phyloP scores from a whole-genome alignment of 2,329 filamentous ascomycete species.

The Botryotinia narcissicola region DNA sequence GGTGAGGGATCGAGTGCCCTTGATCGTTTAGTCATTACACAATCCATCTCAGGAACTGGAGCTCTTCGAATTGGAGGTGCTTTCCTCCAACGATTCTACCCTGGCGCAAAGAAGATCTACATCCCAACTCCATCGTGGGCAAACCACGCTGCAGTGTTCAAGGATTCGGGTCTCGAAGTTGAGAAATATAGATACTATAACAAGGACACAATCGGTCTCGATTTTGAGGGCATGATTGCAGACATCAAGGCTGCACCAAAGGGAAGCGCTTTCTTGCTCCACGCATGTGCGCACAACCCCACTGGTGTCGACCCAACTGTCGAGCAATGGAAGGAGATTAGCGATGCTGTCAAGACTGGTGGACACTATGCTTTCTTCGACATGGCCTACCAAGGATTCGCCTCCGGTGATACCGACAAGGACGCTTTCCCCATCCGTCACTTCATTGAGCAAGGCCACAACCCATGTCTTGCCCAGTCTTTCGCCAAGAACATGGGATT shows the following conservation, averaged over 20 bases:
- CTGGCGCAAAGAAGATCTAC: slow-evolving; percentile 91
- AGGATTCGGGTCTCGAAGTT: slow-evolving; percentile 84
- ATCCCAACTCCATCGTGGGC: slow-evolving; percentile 96
- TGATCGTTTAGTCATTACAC: slow-evolving; percentile 82
- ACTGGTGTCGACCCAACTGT: slow-evolving; percentile 91
- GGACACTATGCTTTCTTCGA: slow-evolving; percentile 96
- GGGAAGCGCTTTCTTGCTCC: slow-evolving; percentile 86
- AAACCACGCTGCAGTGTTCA: slow-evolving; percentile 97
- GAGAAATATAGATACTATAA: slow-evolving; percentile 99
- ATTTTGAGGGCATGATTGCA: slow-evolving; percentile 89
- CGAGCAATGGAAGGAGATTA: slow-evolving; percentile 91
- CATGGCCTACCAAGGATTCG: slow-evolving; percentile 99
- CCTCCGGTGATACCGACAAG: slow-evolving; percentile 84
- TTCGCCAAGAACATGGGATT: slow-evolving; percentile 99
- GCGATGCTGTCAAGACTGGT: slow-evolving; percentile 78
- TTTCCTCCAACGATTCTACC: slow-evolving; percentile 90
- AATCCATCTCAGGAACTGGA: slow-evolving; percentile 97
- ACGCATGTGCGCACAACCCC: slow-evolving; percentile 97
- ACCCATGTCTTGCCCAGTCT: slow-evolving; percentile 83
- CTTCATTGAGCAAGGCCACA: slow-evolving; percentile 90
- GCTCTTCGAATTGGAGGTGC: slow-evolving; percentile 91
- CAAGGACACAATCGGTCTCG: slow-evolving; percentile 96
- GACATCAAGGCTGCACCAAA: slow-evolving; percentile 88
- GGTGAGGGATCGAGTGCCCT: slow-evolving; percentile 76
- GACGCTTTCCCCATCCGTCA: slow-evolving; percentile 92